Evolutionary conservation across 306 rosid genomes (phyloP).

Genomic region (Trichosanthes truncata): DNA sequence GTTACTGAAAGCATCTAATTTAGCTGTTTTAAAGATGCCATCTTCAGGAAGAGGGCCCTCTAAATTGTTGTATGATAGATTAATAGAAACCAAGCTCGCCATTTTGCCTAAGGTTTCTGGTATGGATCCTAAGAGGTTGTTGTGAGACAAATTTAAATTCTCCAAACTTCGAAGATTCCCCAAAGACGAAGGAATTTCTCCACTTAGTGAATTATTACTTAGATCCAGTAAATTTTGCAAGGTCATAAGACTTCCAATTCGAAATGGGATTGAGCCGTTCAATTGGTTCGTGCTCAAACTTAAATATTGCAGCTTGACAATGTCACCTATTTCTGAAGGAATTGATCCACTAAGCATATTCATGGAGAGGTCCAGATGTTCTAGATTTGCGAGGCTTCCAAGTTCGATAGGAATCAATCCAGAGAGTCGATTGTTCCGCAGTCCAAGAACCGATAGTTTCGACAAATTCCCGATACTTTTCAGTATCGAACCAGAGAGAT

Average conservation of each 20-base stretch:
- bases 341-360: slow-evolving; percentile 35
- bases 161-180: slow-evolving; percentile 29
- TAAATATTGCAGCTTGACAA: slow-evolving; percentile 20
- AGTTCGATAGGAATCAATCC: slow-evolving; percentile 30
- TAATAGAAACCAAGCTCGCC: slow-evolving; percentile 30
- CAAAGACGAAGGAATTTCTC: slow-evolving; percentile 27
- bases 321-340: slow-evolving; percentile 30
- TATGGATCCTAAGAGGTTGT: slow-evolving; percentile 35
- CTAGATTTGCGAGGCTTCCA: slow-evolving; percentile 27
- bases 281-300: slow-evolving; percentile 31
- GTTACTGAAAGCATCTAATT: slow-evolving; percentile 25
- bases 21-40: slow-evolving; percentile 28
- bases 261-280: slow-evolving; percentile 37
- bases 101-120: slow-evolving; percentile 23
- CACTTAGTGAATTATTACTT: slow-evolving; percentile 43
- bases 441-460: slow-evolving; percentile 9
- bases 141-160: slow-evolving; percentile 42
- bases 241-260: slow-evolving; percentile 29
- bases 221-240: slow-evolving; percentile 34
- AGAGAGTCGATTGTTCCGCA: slow-evolving; percentile 28
- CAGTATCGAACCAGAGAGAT: slow-evolving; percentile 39
- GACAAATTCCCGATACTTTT: slow-evolving; percentile 23
- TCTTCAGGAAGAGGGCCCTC: slow-evolving; percentile 32
- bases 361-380: slow-evolving; percentile 31
- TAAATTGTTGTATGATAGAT: slow-evolving; percentile 38